These are phyloP conservation scores for Novymonas esmeraldas DNA, from an alignment of 208 protist genomes.

Conservation along the genomic window DNA sequence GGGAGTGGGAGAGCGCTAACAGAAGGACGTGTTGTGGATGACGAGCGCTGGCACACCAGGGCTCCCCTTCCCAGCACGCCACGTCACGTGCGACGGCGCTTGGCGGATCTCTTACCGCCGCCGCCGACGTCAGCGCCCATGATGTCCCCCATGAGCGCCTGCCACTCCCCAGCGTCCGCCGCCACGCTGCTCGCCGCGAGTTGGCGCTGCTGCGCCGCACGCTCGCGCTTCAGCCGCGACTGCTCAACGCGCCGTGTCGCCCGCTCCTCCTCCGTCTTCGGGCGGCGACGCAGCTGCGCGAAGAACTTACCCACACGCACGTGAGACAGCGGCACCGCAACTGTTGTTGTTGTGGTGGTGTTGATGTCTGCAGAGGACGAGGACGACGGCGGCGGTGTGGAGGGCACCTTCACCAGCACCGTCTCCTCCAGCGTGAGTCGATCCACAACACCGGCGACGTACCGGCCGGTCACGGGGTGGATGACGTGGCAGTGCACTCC, in stretches of 20 bases:
- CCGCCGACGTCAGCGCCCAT: constrained; percentile 34
- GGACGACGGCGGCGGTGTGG: neutral
- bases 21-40: no score
- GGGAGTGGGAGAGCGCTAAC: no score
- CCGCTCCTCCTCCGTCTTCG: constrained; percentile 48
- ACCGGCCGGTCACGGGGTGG: constrained; percentile 46
- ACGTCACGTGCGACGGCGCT: no score
- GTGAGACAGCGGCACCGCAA: constrained; percentile 76
- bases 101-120: neutral
- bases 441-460: constrained; percentile 49
- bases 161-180: constrained; percentile 78
- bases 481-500: constrained; percentile 74
- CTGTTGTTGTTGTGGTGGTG: constrained; percentile 3
- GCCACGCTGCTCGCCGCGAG: constrained; percentile 45
- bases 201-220: constrained; percentile 43
- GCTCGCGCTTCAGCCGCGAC: constrained; percentile 50
- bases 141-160: constrained; percentile 59
- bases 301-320: constrained; percentile 62
- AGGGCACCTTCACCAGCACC: constrained; percentile 46
- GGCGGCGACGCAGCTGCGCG: constrained; percentile 50
- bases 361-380: neutral
- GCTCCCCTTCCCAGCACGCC: no score
- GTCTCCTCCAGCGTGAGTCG: constrained; percentile 72
- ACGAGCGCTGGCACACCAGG: no score
- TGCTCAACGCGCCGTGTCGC: constrained; percentile 44